Evolutionary conservation across 495 filamentous ascomycete species (phyloP).

Genomic region (Astrothelium subdiscretum): DNA sequence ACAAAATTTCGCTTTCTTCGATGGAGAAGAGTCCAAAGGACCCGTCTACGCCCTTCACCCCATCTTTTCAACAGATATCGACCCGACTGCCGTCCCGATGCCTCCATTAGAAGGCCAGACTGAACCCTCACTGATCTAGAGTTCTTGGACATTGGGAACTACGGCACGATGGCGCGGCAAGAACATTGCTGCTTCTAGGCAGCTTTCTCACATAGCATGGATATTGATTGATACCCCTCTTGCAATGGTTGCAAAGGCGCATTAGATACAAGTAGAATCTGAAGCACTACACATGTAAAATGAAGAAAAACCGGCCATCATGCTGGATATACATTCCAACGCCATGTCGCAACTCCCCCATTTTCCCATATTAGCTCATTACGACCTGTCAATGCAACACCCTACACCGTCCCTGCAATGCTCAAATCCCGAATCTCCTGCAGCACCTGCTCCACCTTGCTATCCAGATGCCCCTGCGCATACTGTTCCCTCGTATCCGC

Average conservation of each 20-base stretch:
- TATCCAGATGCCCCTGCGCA: constrained; percentile 84
- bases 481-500: constrained; percentile 95
- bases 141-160: not conserved
- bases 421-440: constrained; percentile 95
- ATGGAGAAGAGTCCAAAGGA: constrained; percentile 66
- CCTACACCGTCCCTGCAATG: constrained; percentile 64
- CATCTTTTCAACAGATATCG: constrained; percentile 29
- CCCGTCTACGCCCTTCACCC: constrained; percentile 77
- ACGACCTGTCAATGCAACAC: not conserved
- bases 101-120: not conserved
- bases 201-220: not conserved
- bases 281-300: not conserved
- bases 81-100: not conserved
- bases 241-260: not conserved
- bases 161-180: not conserved
- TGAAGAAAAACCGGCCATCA: not conserved
- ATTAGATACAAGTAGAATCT: not conserved
- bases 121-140: not conserved
- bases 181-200: not conserved
- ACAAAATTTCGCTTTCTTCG: constrained; percentile 88
- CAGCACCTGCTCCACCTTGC: constrained; percentile 84
- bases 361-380: not conserved
- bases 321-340: not conserved
- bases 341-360: not conserved
- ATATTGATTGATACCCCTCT: not conserved